phyloP scores from a whole-genome alignment of 2,329 filamentous ascomycete genomes.

The Boeremia lycopersici region DNA sequence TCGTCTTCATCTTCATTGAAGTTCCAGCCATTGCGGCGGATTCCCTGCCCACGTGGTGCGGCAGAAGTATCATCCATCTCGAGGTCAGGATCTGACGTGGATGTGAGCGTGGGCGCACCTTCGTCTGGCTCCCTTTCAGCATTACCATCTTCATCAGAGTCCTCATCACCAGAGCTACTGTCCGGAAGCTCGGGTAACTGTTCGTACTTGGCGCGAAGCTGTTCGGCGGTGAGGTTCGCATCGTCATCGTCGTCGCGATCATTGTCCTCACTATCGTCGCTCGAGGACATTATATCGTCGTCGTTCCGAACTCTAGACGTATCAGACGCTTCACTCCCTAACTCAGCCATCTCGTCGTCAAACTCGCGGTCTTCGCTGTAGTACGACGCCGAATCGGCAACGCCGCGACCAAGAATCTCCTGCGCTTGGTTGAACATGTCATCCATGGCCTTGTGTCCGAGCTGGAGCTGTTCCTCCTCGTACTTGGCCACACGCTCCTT shows the following conservation, averaged over 20 bases:
- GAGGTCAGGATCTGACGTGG: conserved; percentile 40
- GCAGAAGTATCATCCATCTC: conserved; percentile 28
- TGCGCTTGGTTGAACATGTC: conserved; percentile 75
- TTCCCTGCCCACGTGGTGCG: conserved; percentile 16
- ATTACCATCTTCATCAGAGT: conserved; percentile 44
- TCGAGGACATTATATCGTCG: conserved; percentile 47
- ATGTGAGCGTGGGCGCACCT: conserved; percentile 37
- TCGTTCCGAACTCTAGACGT: conserved; percentile 49
- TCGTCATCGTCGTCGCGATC: conserved; percentile 63
- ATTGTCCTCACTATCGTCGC: conserved; percentile 46
- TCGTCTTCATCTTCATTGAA: conserved; percentile 21
- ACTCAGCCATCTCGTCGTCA: conserved; percentile 52
- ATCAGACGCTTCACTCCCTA: conserved; percentile 47
- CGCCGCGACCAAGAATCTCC: conserved; percentile 42
- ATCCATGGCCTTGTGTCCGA: conserved; percentile 68
- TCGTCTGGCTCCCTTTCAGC: conserved; percentile 33
- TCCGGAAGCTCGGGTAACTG: conserved; percentile 61
- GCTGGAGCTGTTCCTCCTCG: conserved; percentile 65
- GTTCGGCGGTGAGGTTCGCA: conserved; percentile 71
- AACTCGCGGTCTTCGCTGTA: conserved; percentile 49
- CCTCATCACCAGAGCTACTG: conserved; percentile 32
- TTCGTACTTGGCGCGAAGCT: conserved; percentile 72
- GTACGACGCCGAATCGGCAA: conserved; percentile 45
- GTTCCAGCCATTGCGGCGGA: conserved; percentile 32
- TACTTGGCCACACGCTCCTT: conserved; percentile 61